phyloP scores from a whole-genome alignment of 2,329 filamentous ascomycete genomes.

The Trichothecium roseum region DNA sequence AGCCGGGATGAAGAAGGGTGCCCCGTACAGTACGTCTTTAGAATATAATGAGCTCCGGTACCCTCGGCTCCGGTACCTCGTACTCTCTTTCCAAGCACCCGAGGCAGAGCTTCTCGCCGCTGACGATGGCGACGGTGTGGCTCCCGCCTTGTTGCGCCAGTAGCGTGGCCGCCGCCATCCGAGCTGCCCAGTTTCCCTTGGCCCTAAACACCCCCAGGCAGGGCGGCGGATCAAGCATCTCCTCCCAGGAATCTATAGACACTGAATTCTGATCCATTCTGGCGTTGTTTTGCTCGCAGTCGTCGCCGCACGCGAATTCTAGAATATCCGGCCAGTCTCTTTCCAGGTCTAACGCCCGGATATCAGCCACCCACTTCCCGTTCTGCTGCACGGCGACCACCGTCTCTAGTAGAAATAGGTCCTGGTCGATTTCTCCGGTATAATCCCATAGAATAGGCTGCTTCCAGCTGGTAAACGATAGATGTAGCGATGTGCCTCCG shows the following conservation, averaged over 20 bases:
- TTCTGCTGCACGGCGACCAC: not conserved
- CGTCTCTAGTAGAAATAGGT: not conserved
- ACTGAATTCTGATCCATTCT: not conserved
- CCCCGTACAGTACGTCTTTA: too few relatives aligned
- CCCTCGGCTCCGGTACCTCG: too few relatives aligned
- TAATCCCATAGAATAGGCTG: not conserved
- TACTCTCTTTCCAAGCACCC: too few relatives aligned
- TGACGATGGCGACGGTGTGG: too few relatives aligned
- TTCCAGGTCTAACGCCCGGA: too few relatives aligned
- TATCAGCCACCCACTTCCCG: not conserved
- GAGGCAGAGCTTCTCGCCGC: too few relatives aligned
- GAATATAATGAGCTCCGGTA: too few relatives aligned
- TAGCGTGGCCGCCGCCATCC: not conserved
- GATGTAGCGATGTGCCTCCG: not conserved
- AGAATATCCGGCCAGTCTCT: slow-evolving; percentile 12
- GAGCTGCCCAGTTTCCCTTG: not conserved
- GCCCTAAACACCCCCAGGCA: not conserved
- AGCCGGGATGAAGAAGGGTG: too few relatives aligned
- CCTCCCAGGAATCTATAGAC: slow-evolving; percentile 1
- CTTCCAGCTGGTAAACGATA: not conserved
- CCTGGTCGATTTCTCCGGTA: not conserved
- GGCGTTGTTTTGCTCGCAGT: too few relatives aligned
- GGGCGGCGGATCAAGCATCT: not conserved
- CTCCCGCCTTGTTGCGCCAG: not conserved
- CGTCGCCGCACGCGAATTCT: too few relatives aligned